Conservation (phyloP, 306 rosid species). For the Crotalaria pallida region DNA sequence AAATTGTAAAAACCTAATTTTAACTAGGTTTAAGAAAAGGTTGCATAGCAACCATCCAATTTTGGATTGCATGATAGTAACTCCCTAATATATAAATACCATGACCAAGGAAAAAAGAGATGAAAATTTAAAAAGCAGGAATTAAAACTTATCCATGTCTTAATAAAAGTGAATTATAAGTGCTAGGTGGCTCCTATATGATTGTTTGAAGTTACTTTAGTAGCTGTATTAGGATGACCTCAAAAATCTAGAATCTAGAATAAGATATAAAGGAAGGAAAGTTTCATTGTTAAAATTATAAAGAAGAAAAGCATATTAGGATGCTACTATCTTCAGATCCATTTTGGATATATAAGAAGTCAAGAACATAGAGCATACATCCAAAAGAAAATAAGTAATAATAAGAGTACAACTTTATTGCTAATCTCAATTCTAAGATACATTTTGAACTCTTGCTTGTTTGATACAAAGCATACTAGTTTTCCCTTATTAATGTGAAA, state of each 20-base stretch:
- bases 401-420: neutral
- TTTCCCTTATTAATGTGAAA: slow-evolving; percentile 14
- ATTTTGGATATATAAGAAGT: slow-evolving; percentile 3
- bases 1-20: too few species aligned
- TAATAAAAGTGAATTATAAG: neutral
- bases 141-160: neutral
- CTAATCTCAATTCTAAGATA: slow-evolving; percentile 7
- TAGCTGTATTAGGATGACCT: neutral
- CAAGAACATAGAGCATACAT: neutral
- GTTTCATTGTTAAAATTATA: neutral
- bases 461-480: slow-evolving; percentile 27
- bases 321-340: slow-evolving; percentile 1
- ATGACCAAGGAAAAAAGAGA: neutral
- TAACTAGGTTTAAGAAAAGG: too few species aligned
- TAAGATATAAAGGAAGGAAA: neutral
- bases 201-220: neutral
- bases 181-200: neutral
- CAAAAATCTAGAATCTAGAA: neutral
- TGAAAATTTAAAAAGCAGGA: neutral
- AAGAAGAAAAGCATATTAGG: neutral
- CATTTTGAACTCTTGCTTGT: slow-evolving; percentile 14
- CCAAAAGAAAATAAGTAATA: slow-evolving; percentile 9
- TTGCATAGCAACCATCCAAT: too few species aligned
- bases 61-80: too few species aligned
- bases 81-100: too few species aligned